phyloP scores from a whole-genome alignment of 2,329 filamentous ascomycete species.

The Alternaria sp. region DNA sequence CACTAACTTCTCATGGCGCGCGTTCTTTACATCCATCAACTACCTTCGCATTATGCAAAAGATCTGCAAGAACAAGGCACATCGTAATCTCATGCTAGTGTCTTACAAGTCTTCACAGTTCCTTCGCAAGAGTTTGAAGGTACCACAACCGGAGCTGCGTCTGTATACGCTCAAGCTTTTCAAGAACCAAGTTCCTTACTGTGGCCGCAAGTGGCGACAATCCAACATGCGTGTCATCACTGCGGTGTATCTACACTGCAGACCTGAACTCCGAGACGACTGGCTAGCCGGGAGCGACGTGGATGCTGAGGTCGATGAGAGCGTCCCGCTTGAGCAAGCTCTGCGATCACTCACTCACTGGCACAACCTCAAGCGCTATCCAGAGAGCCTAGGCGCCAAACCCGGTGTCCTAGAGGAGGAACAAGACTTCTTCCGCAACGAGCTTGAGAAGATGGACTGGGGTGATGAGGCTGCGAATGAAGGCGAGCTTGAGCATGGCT shows the following conservation, averaged over 20 bases:
- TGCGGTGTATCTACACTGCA: slow-evolving; percentile 91
- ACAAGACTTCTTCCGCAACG: slow-evolving; percentile 59
- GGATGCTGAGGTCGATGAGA: slow-evolving; percentile 92
- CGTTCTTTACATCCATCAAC: slow-evolving; percentile 95
- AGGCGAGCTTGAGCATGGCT: slow-evolving; percentile 31
- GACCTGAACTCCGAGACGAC: slow-evolving; percentile 91
- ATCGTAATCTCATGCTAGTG: slow-evolving; percentile 91
- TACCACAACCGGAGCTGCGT: slow-evolving; percentile 85
- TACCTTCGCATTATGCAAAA: slow-evolving; percentile 97
- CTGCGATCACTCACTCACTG: slow-evolving; percentile 90
- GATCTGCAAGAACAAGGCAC: slow-evolving; percentile 93
- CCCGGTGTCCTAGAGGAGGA: slow-evolving; percentile 54
- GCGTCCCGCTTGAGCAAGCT: slow-evolving; percentile 89
- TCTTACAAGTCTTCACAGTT: slow-evolving; percentile 96
- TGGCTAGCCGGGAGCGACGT: slow-evolving; percentile 93
- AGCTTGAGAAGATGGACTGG: slow-evolving; percentile 62
- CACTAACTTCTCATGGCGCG: slow-evolving; percentile 89
- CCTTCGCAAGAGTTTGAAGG: slow-evolving; percentile 87
- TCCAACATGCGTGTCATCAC: slow-evolving; percentile 99
- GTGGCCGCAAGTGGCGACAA: slow-evolving; percentile 97
- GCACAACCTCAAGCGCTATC: slow-evolving; percentile 87
- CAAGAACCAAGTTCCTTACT: slow-evolving; percentile 98
- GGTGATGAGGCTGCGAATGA: slow-evolving; percentile 40
- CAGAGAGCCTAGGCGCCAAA: slow-evolving; percentile 72
- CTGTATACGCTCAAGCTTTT: slow-evolving; percentile 97